Conservation (phyloP, 148 eudicot species). For the Silene latifolia region DNA sequence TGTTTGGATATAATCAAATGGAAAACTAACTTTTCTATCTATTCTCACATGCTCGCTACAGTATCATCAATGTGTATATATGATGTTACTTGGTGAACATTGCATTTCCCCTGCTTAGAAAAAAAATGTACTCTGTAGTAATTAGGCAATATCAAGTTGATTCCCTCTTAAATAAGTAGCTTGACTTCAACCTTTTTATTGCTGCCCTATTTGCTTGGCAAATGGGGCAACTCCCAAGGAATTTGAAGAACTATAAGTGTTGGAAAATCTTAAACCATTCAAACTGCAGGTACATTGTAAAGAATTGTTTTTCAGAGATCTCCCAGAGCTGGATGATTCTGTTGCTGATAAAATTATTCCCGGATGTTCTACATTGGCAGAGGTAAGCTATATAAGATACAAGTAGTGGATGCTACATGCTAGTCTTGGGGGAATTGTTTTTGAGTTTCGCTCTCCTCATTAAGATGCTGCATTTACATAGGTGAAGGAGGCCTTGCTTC, state of each 20-base stretch:
- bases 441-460: not conserved
- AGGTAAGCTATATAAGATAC: conserved; percentile 44
- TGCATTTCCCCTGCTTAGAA: not conserved
- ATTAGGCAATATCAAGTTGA: conserved; percentile 3
- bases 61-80: not conserved
- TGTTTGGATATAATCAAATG: not conserved
- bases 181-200: not conserved
- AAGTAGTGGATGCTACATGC: not conserved
- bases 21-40: not conserved
- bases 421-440: conserved; percentile 1
- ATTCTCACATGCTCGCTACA: not conserved
- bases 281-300: conserved; percentile 76
- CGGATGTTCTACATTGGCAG: conserved; percentile 71
- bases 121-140: not conserved
- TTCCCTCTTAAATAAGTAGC: not conserved
- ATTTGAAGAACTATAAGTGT: not conserved
- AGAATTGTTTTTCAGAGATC: conserved; percentile 85
- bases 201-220: not conserved
- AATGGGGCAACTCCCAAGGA: not conserved
- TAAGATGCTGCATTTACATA: conserved; percentile 25
- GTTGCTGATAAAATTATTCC: conserved; percentile 76
- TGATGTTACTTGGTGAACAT: conserved; percentile 2
- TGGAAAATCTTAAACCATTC: conserved; percentile 3
- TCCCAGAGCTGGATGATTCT: conserved; percentile 75
- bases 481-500: conserved; percentile 65